Evolutionary conservation across 2,329 filamentous ascomycete genomes (phyloP).

Genomic region (Fusarium poae): DNA sequence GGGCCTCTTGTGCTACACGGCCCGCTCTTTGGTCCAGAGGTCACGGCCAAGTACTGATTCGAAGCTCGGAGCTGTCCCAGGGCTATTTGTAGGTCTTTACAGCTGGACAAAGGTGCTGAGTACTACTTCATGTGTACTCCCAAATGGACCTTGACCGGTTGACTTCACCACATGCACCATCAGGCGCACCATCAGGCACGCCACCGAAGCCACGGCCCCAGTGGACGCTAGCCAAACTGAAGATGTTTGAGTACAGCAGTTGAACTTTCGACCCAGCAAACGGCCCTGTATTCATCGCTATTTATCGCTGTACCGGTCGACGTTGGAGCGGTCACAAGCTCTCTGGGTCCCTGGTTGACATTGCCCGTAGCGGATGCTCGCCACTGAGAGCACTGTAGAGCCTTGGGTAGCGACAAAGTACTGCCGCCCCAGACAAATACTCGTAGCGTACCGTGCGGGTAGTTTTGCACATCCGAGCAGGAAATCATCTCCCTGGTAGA

Average conservation of each 20-base stretch:
- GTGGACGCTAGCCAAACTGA: slow-evolving; percentile 44
- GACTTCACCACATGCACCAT: slow-evolving; percentile 35
- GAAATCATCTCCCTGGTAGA: slow-evolving; percentile 31
- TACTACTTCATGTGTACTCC: slow-evolving; percentile 33
- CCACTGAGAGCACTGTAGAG: slow-evolving; percentile 3
- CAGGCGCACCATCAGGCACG: slow-evolving; percentile 44
- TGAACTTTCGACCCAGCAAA: slow-evolving; percentile 12
- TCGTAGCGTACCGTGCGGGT: slow-evolving; percentile 43
- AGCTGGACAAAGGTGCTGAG: slow-evolving; percentile 2
- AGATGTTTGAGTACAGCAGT: slow-evolving; percentile 13
- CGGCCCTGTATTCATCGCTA: background rate
- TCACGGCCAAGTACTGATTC: slow-evolving; percentile 22
- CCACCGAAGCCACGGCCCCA: slow-evolving; percentile 48
- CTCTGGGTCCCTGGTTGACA: slow-evolving; percentile 1
- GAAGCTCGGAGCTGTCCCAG: slow-evolving; percentile 7
- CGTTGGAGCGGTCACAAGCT: background rate
- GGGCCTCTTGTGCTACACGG: slow-evolving; percentile 40
- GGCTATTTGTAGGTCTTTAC: slow-evolving; percentile 7
- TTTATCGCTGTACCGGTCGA: background rate
- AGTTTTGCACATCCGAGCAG: slow-evolving; percentile 41
- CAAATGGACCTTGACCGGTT: slow-evolving; percentile 28
- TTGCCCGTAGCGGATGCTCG: background rate
- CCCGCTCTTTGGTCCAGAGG: slow-evolving; percentile 20
- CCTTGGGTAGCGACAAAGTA: slow-evolving; percentile 35
- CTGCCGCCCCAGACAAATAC: slow-evolving; percentile 31